Evolutionary conservation across 495 filamentous ascomycete genomes (phyloP).

Genomic region (Glarea lozoyensis): DNA sequence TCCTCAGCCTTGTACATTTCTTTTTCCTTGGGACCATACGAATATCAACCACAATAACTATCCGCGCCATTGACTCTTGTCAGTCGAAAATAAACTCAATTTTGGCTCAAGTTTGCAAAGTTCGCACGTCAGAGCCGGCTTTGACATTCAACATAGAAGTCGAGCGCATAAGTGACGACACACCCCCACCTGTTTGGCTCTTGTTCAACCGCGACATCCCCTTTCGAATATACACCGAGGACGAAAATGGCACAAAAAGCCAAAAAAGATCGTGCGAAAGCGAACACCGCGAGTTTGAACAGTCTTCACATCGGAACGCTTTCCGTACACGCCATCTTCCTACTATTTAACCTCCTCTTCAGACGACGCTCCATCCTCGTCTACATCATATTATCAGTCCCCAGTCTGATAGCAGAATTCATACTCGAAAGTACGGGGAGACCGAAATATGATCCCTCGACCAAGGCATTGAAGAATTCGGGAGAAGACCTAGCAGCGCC

Average conservation of each 20-base stretch:
- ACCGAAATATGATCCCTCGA: conserved; percentile 53
- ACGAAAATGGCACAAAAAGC: conserved; percentile 75
- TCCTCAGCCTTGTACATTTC: too few species aligned
- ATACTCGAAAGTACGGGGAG: conserved; percentile 77
- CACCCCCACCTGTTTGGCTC: too few species aligned
- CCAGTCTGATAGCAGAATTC: conserved; percentile 69
- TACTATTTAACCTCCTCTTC: conserved; percentile 53
- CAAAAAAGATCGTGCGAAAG: conserved; percentile 77
- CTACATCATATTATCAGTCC: conserved; percentile 65
- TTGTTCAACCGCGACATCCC: too few species aligned
- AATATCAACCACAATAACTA: too few species aligned
- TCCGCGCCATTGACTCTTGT: too few species aligned
- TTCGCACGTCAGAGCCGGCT: too few species aligned
- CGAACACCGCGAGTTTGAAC: conserved; percentile 65
- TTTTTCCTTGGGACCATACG: too few species aligned
- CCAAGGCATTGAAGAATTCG: conserved; percentile 58
- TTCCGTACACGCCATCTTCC: conserved; percentile 61
- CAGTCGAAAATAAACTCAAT: too few species aligned
- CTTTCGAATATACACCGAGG: too few species aligned
- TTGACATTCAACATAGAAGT: too few species aligned
- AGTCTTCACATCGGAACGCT: conserved; percentile 71
- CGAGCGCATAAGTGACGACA: too few species aligned
- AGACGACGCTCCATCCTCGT: conserved; percentile 56
- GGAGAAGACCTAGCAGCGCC: conserved; percentile 86
- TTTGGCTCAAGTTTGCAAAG: too few species aligned